A percentile compares a stretch with the other conserved stretches of the same genome.
These are phyloP conservation scores for Cryptosporidium ryanae DNA, from an alignment of 169 alveolate genomes.

Conservation along the genomic window DNA sequence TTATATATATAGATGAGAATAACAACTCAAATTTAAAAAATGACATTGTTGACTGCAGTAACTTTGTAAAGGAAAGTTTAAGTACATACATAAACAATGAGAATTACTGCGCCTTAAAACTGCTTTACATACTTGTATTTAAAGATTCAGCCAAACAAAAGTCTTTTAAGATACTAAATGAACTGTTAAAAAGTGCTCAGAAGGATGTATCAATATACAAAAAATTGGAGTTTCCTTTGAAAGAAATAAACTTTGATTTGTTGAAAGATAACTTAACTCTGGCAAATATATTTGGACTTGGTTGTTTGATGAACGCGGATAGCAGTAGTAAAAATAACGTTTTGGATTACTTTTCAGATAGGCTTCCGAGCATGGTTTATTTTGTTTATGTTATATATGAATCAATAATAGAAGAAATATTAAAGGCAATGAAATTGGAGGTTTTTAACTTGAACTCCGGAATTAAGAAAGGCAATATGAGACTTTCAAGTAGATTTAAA, in stretches of 20 bases:
- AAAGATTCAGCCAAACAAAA: constrained; percentile 37
- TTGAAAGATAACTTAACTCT: background rate
- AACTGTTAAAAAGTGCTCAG: background rate
- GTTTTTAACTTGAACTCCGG: background rate
- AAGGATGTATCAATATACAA: constrained; percentile 2
- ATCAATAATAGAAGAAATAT: constrained; percentile 47
- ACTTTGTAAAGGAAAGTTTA: constrained; percentile 24
- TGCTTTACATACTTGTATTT: constrained; percentile 23
- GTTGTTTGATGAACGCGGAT: background rate
- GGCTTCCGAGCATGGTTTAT: constrained; percentile 36
- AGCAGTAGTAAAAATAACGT: background rate
- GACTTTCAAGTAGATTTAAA: constrained; percentile 17
- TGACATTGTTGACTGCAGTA: background rate
- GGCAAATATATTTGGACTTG: too few species aligned
- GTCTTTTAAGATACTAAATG: constrained; percentile 35
- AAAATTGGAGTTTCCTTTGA: constrained; percentile 48
- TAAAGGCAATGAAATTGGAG: constrained; percentile 33
- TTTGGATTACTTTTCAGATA: background rate
- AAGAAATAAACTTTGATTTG: constrained; percentile 2
- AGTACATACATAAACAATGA: constrained; percentile 30
- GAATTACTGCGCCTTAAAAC: constrained; percentile 42
- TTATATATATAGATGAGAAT: background rate
- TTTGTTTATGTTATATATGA: constrained; percentile 53
- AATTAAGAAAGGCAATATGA: background rate
- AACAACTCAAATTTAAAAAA: background rate